These are phyloP conservation scores for Chalara sp. DNA, from an alignment of 2,329 filamentous ascomycete genomes.

Conservation along the genomic window DNA sequence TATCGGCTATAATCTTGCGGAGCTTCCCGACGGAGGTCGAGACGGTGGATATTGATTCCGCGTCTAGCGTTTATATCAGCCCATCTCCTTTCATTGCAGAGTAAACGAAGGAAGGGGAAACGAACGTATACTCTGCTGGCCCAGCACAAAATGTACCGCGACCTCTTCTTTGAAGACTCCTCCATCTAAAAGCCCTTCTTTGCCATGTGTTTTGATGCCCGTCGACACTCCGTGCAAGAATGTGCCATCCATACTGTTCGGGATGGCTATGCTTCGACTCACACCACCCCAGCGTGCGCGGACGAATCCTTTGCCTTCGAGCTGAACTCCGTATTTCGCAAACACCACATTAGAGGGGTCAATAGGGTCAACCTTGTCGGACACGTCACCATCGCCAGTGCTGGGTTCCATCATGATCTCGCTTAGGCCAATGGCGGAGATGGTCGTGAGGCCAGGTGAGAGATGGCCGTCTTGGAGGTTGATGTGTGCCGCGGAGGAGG, in stretches of 20 bases:
- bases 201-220: slow-evolving; percentile 32
- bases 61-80: slow-evolving; percentile 4
- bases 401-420: slow-evolving; percentile 39
- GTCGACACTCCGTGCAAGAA: slow-evolving; percentile 36
- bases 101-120: background rate
- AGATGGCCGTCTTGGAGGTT: slow-evolving; percentile 39
- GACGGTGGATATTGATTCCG: slow-evolving; percentile 22
- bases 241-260: slow-evolving; percentile 18
- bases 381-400: slow-evolving; percentile 40
- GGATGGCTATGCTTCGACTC: slow-evolving; percentile 36
- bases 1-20: slow-evolving; percentile 30
- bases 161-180: slow-evolving; percentile 36
- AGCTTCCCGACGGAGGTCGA: slow-evolving; percentile 27
- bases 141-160: slow-evolving; percentile 35
- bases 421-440: slow-evolving; percentile 39
- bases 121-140: slow-evolving; percentile 28
- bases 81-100: no score
- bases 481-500: slow-evolving; percentile 23
- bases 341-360: slow-evolving; percentile 28
- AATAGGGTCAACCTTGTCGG: slow-evolving; percentile 18
- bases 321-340: slow-evolving; percentile 34
- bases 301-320: slow-evolving; percentile 34
- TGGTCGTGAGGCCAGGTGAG: slow-evolving; percentile 42
- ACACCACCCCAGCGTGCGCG: slow-evolving; percentile 37
- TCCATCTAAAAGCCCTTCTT: slow-evolving; percentile 32